Base-by-base conservation (phyloP, 192 early-diverging fungal genomes). In the Coemansia sp. region DNA sequence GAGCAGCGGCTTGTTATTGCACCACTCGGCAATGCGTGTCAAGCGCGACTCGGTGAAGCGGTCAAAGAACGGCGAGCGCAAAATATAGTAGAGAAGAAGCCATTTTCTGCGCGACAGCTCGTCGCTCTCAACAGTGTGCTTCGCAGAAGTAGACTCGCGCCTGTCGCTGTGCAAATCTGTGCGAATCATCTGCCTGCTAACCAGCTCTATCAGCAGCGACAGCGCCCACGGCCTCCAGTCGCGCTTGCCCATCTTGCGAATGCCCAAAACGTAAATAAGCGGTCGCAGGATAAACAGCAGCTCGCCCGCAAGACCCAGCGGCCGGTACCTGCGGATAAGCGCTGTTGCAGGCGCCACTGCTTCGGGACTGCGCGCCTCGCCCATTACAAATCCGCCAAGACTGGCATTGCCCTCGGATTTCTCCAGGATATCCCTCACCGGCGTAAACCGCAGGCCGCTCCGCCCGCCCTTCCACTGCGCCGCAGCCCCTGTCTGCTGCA, bases 181-280 rank as follows among this genome's bases (percentile, higher is more conserved):
- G 58, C 61, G 62, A 30, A 84, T 69, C 78, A 64, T 83, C 60
- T 54, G 83, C 55, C 62, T 72, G 52, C 73, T 84, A 58, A 62
- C 72, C 22, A 87, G 46, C 66, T 98, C 95, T 28, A 94, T 69
- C 0, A 78, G 61, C 39, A 96, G 64, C 0, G 95, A 98, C 14
- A 93, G 49, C 16, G 88, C 67, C 90, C 91, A 96, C 3, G 95
- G 94, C 36, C 85, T 83, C 88, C 90, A 96, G 18, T 91, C 88
- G 28, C 73, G 63, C 60, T 59, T 68, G 10, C 94, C 95, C 60
- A 85, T 89, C 47, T 83, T 84, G 64, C 87, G 78, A 32, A 95
- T 85, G 13, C 88, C 86, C 16, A 95, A 47, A 1, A 95, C 90
- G 78, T 95, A 96, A 24, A 93, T 67, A 1, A 98, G 60, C 16